phyloP scores from a whole-genome alignment of 805 yeast species.

The Spathaspora arborariae region DNA sequence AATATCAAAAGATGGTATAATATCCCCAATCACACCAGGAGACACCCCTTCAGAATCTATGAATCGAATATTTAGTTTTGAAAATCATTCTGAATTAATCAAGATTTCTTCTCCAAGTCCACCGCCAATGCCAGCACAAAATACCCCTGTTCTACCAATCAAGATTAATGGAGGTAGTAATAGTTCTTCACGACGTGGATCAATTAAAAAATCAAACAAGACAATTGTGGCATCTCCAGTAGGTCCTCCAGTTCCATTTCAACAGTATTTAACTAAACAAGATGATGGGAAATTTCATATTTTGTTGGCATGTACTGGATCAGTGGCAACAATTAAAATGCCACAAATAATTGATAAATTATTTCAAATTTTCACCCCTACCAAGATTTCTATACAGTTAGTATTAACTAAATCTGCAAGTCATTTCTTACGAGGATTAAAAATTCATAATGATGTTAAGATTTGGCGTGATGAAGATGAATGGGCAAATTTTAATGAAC shows the following conservation, averaged over 20 bases:
- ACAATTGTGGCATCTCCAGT: conserved; percentile 53
- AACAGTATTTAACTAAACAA: conserved; percentile 62
- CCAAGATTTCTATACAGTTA: conserved; percentile 73
- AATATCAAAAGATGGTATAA: not conserved
- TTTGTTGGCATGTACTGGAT: conserved; percentile 89
- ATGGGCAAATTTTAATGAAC: conserved; percentile 56
- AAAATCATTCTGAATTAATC: not conserved
- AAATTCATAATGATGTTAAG: conserved; percentile 63
- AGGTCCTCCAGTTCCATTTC: conserved; percentile 71
- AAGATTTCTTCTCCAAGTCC: conserved; percentile 8
- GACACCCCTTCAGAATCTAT: not conserved
- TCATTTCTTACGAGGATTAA: conserved; percentile 56
- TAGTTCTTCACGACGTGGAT: conserved; percentile 19
- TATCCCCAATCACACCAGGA: conserved; percentile 7
- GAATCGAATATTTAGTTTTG: conserved; percentile 6
- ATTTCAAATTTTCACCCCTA: conserved; percentile 69
- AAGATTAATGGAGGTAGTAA: conserved; percentile 10
- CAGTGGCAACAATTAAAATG: conserved; percentile 93
- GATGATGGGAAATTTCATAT: conserved; percentile 88
- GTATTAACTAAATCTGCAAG: conserved; percentile 84
- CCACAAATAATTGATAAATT: conserved; percentile 86
- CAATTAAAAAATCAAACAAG: conserved; percentile 40
- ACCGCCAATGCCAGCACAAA: conserved; percentile 5
- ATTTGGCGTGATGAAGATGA: conserved; percentile 95
- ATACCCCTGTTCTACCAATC: conserved; percentile 6